Evolutionary conservation across 805 yeast genomes (phyloP).

Genomic region (Pichia rugopelliculosa): DNA sequence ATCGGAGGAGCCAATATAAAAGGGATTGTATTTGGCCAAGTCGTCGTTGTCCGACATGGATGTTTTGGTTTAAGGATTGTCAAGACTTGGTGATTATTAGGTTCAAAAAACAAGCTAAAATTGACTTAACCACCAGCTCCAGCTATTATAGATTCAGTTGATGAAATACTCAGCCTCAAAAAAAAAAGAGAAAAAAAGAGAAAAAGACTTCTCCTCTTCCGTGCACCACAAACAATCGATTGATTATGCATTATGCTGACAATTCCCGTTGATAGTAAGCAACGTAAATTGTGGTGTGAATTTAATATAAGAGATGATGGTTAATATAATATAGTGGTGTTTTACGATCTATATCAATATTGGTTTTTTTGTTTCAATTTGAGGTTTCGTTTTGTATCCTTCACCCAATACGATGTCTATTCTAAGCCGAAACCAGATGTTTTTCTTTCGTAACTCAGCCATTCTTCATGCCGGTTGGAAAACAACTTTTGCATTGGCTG

Average conservation of each 20-base stretch:
- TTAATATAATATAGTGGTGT: no score
- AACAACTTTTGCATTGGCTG: slow-evolving; percentile 6
- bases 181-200: no score
- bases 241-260: background rate
- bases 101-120: no score
- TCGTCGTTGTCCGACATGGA: background rate
- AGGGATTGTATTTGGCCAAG: slow-evolving; percentile 3
- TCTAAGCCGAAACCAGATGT: slow-evolving; percentile 33
- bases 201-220: background rate
- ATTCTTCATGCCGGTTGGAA: slow-evolving; percentile 29
- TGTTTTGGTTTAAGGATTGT: no score
- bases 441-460: slow-evolving; percentile 48
- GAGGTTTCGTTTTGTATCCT: background rate
- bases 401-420: background rate
- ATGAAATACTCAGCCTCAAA: background rate
- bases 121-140: no score
- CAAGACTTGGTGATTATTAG: no score
- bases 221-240: background rate
- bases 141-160: no score
- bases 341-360: no score
- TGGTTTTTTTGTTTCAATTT: no score
- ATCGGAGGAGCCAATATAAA: slow-evolving; percentile 1
- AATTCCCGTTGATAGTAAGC: no score
- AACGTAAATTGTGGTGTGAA: no score
- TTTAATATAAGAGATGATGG: no score